Evolutionary conservation across 78 protist species (phyloP).

Genomic region (Dictyostelium firmibasis): DNA sequence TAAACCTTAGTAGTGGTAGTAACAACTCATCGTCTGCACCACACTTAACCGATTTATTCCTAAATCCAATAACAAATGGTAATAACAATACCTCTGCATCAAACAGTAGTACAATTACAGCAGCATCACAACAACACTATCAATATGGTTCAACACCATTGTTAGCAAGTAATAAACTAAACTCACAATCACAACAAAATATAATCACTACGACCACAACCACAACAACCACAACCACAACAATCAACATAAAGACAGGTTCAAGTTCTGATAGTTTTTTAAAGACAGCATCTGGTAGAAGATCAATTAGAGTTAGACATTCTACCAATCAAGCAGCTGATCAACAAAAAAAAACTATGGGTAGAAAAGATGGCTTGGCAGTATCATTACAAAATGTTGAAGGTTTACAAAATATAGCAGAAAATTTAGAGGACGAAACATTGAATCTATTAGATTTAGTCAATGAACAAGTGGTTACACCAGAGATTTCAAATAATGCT

Average conservation of each 20-base stretch:
- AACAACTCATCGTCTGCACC: not conserved
- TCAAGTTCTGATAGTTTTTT: not conserved
- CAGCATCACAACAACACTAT: too few species aligned
- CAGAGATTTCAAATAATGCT: conserved; percentile 6
- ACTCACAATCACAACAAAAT: conserved; percentile 1
- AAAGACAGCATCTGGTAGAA: conserved; percentile 72
- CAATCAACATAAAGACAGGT: conserved; percentile 15
- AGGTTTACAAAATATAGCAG: conserved; percentile 74
- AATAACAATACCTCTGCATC: not conserved
- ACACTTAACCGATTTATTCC: not conserved
- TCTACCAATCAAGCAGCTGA: not conserved
- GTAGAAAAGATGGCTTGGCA: conserved; percentile 52
- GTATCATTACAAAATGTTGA: conserved; percentile 67
- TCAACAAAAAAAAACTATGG: conserved; percentile 26
- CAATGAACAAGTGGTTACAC: conserved; percentile 60
- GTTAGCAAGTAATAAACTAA: not conserved
- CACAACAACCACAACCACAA: not conserved
- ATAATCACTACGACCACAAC: conserved; percentile 22
- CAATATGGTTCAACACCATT: too few species aligned
- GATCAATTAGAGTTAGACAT: conserved; percentile 39
- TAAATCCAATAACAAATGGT: too few species aligned
- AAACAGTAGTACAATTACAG: not conserved
- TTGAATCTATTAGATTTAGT: conserved; percentile 58
- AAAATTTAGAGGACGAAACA: conserved; percentile 55
- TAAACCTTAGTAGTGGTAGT: not conserved